phyloP scores from a whole-genome alignment of 1,284 basidiomycete species.

The Trichosporon ovoides region DNA sequence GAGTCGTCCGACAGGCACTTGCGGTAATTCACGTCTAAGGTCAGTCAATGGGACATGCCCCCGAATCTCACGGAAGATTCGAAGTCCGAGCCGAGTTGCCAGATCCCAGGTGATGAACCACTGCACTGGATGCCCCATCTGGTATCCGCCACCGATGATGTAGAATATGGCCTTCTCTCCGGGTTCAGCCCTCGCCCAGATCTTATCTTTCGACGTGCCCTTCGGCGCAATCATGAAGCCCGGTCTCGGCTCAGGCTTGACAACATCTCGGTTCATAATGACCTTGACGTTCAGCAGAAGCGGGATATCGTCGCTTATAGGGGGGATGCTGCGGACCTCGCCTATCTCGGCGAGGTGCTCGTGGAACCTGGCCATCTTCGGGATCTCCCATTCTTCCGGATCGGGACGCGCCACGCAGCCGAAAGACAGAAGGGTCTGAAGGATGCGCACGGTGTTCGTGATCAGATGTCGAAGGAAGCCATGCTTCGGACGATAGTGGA shows the following conservation, averaged over 20 bases:
- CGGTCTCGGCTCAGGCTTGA: slow-evolving; percentile 3
- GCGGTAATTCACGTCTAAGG: slow-evolving; percentile 16
- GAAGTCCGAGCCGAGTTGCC: not conserved
- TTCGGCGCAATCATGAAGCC: slow-evolving; percentile 17
- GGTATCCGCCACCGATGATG: slow-evolving; percentile 18
- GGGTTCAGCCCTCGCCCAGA: slow-evolving; percentile 10
- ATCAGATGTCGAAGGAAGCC: slow-evolving; percentile 9
- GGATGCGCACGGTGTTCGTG: slow-evolving; percentile 1
- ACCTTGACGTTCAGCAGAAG: slow-evolving; percentile 1
- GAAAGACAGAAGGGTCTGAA: not conserved
- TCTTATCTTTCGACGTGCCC: slow-evolving; percentile 1
- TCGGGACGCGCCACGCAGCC: slow-evolving; percentile 9
- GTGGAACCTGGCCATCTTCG: slow-evolving; percentile 1
- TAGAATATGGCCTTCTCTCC: slow-evolving; percentile 16
- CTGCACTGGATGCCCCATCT: slow-evolving; percentile 11
- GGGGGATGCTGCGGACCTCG: slow-evolving; percentile 8
- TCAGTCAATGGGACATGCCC: not conserved
- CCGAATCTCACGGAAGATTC: slow-evolving; percentile 1
- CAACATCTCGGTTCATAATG: not conserved
- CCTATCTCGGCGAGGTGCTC: slow-evolving; percentile 7
- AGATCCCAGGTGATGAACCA: slow-evolving; percentile 11
- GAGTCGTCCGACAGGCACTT: slow-evolving; percentile 13
- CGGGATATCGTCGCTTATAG: not conserved
- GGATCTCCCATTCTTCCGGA: slow-evolving; percentile 1
- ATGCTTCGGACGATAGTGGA: slow-evolving; percentile 8